These are phyloP conservation scores for Ophiostoma sp. DNA, from an alignment of 2,329 filamentous ascomycete species.

Conservation along the genomic window DNA sequence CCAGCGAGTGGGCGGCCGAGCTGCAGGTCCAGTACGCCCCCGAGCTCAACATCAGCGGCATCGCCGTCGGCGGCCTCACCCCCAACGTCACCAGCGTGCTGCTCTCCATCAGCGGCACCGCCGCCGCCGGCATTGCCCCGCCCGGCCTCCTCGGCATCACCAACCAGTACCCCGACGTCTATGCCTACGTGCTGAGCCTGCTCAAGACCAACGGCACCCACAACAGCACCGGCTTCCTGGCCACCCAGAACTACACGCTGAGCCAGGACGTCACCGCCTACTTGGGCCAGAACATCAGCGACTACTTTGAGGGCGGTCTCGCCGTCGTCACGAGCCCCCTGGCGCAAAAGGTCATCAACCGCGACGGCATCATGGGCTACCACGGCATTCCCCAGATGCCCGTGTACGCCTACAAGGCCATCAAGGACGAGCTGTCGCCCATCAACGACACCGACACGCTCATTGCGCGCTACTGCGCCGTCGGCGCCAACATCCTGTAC, in stretches of 20 bases:
- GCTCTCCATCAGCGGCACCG: conserved; percentile 31
- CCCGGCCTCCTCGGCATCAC: conserved; percentile 36
- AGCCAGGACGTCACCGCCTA: conserved; percentile 33
- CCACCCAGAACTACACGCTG: conserved; percentile 30
- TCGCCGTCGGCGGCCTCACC: conserved; percentile 43
- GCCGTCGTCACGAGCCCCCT: conserved; percentile 26
- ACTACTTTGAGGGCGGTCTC: conserved; percentile 40
- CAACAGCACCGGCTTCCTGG: conserved; percentile 36
- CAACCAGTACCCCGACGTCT: conserved; percentile 34
- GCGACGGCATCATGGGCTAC: conserved; percentile 34
- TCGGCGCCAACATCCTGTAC: conserved; percentile 43
- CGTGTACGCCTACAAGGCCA: conserved; percentile 44
- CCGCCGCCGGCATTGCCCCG: conserved; percentile 37
- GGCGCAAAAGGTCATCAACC: conserved; percentile 30
- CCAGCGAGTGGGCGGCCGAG: conserved; percentile 47
- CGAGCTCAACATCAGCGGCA: conserved; percentile 42
- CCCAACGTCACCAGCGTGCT: conserved; percentile 39
- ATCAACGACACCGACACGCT: conserved; percentile 39
- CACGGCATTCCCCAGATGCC: conserved; percentile 44
- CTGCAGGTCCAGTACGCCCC: conserved; percentile 45
- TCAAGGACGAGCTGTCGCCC: conserved; percentile 40
- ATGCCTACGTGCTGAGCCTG: conserved; percentile 29
- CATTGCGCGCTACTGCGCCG: conserved; percentile 31
- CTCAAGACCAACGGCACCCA: conserved; percentile 33
- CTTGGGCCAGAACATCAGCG: conserved; percentile 35